Percentiles rank a stretch among this genome's conserved stretches.
Conservation (phyloP, 768 basidiomycete genomes). For the Mycena indigotica region DNA sequence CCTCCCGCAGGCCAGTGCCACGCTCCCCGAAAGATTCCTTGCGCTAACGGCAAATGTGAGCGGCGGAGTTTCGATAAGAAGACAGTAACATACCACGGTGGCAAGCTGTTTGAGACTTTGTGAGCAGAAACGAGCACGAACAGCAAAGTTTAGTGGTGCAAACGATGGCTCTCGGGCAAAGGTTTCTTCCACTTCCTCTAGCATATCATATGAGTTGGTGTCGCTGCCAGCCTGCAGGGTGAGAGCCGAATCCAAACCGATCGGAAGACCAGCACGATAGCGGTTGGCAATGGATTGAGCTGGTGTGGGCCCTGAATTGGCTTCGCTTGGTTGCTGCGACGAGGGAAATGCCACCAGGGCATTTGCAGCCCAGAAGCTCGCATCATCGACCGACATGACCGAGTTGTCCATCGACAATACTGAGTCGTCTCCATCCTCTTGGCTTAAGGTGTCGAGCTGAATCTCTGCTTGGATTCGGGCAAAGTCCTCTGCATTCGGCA, state of each 20-base stretch:
- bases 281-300: constrained; percentile 41
- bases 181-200: no score
- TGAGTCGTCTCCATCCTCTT: neutral
- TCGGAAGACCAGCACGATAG: constrained; percentile 40
- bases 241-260: constrained; percentile 17
- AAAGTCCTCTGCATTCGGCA: constrained; percentile 20
- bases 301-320: constrained; percentile 34
- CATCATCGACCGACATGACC: constrained; percentile 25
- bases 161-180: no score
- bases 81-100: neutral
- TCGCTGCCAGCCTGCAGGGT: no score
- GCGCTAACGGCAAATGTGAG: no score
- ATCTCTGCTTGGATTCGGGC: neutral
- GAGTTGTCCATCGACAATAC: constrained; percentile 23
- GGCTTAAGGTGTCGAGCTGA: neutral
- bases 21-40: neutral
- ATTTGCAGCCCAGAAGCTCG: constrained; percentile 41
- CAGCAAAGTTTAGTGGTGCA: neutral
- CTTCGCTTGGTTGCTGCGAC: constrained; percentile 27
- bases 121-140: neutral
- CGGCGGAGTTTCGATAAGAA: no score
- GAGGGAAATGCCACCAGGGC: constrained; percentile 28
- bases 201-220: no score
- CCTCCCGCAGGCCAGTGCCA: neutral
- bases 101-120: neutral